Percentiles rank a stretch among this genome's conserved stretches.
phyloP scores from a whole-genome alignment of 2,329 filamentous ascomycete species.

The Fusarium sp. region DNA sequence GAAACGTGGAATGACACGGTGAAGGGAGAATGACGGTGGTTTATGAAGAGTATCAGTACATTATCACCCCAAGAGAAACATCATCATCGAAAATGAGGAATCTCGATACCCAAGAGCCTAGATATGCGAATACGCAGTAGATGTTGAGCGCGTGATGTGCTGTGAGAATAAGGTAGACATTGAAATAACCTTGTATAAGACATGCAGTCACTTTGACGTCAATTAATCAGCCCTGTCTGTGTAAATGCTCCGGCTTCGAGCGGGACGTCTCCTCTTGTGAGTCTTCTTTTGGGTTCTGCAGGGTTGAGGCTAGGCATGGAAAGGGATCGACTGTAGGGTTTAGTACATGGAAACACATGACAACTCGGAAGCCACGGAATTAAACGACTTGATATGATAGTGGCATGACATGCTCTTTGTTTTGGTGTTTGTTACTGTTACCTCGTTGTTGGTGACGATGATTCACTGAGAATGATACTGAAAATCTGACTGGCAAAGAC shows the following conservation, averaged over 20 bases:
- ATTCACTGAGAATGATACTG: background rate
- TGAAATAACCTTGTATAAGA: conserved; percentile 4
- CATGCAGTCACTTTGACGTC: conserved; percentile 41
- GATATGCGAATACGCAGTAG: background rate
- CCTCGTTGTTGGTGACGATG: background rate
- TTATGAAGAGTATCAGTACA: background rate
- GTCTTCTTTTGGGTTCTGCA: conserved; percentile 3
- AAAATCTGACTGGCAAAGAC: background rate
- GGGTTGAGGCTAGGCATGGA: background rate
- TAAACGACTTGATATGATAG: background rate
- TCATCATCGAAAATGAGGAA: background rate
- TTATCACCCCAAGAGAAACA: background rate
- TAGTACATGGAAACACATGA: conserved; percentile 20
- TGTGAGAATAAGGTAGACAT: conserved; percentile 1
- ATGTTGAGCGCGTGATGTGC: background rate
- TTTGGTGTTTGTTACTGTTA: background rate
- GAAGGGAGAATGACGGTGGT: conserved; percentile 16
- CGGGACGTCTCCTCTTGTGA: background rate
- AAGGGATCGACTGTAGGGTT: conserved; percentile 30
- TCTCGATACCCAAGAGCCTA: background rate
- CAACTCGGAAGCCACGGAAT: conserved; percentile 22
- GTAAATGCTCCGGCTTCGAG: conserved; percentile 3
- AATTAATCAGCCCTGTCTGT: conserved; percentile 1
- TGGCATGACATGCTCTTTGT: conserved; percentile 20
- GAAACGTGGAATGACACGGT: conserved; percentile 28